Conservation (phyloP, 169 alveolate species). For the Plasmodium sp. region DNA sequence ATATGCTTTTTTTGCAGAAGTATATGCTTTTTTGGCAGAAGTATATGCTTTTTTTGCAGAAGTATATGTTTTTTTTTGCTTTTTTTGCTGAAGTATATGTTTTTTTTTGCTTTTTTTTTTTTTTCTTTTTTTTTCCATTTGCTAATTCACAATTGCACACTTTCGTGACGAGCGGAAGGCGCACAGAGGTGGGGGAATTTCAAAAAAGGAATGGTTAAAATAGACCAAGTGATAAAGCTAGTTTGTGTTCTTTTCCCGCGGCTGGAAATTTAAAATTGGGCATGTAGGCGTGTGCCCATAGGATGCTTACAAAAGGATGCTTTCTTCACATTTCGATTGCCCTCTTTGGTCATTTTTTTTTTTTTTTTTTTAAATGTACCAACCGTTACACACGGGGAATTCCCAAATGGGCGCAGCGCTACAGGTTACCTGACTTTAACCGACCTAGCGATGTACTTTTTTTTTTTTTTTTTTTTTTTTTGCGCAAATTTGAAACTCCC, state of each 20-base stretch:
- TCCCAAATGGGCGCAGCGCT: not conserved
- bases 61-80: too few species aligned
- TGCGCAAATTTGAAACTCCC: not conserved
- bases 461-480: not conserved
- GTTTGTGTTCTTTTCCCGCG: not conserved
- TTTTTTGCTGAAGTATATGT: not conserved
- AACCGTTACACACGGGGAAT: not conserved
- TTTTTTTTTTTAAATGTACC: not conserved
- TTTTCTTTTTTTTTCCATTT: not conserved
- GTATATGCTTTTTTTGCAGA: not conserved
- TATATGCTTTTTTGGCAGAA: too few species aligned
- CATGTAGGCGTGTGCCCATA: not conserved
- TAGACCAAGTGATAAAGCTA: not conserved
- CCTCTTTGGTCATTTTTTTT: not conserved
- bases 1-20: not conserved
- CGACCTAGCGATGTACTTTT: not conserved
- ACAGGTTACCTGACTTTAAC: not conserved
- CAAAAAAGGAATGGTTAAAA: not conserved
- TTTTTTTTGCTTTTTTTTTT: not conserved
- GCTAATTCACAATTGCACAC: not conserved
- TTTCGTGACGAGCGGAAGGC: not conserved
- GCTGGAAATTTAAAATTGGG: not conserved
- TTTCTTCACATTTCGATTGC: not conserved
- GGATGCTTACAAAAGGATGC: not conserved
- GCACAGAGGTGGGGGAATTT: not conserved